phyloP scores from a whole-genome alignment of 495 filamentous ascomycete species.

The Aspergillus bridgeri region DNA sequence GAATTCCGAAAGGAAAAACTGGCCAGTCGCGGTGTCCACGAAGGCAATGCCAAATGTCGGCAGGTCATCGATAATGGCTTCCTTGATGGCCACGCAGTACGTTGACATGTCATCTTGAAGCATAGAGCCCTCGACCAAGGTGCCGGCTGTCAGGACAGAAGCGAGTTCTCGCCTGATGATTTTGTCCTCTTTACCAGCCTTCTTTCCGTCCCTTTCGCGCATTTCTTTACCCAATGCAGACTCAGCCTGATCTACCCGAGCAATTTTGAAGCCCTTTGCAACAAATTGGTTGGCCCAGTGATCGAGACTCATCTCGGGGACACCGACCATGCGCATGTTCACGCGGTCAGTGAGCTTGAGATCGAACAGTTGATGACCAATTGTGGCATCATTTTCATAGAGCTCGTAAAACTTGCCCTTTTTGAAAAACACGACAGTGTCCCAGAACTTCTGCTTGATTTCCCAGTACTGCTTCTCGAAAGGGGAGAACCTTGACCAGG shows the following conservation, averaged over 20 bases:
- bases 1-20: conserved; percentile 90
- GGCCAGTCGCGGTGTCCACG: conserved; percentile 92
- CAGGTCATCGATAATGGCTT: conserved; percentile 67
- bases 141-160: conserved; percentile 86
- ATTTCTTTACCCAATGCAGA: conserved; percentile 96
- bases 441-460: conserved; percentile 97
- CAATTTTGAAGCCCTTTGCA: conserved; percentile 93
- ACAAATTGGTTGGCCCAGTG: conserved; percentile 95
- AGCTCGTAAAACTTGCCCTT: conserved; percentile 99
- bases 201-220: conserved; percentile 75
- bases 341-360: conserved; percentile 96
- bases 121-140: conserved; percentile 93
- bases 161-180: conserved; percentile 89
- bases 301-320: conserved; percentile 84
- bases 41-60: conserved; percentile 91
- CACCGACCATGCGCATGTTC: conserved; percentile 98
- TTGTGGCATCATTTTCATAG: conserved; percentile 96
- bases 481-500: conserved; percentile 75
- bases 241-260: conserved; percentile 93
- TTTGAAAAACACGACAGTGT: conserved; percentile 98
- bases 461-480: conserved; percentile 99
- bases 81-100: conserved; percentile 95
- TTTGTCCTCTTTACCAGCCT: conserved; percentile 70
- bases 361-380: conserved; percentile 96
- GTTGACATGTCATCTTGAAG: conserved; percentile 97